Evolutionary conservation across 78 protist species (phyloP).

Genomic region (Emiliania huxleyi): DNA sequence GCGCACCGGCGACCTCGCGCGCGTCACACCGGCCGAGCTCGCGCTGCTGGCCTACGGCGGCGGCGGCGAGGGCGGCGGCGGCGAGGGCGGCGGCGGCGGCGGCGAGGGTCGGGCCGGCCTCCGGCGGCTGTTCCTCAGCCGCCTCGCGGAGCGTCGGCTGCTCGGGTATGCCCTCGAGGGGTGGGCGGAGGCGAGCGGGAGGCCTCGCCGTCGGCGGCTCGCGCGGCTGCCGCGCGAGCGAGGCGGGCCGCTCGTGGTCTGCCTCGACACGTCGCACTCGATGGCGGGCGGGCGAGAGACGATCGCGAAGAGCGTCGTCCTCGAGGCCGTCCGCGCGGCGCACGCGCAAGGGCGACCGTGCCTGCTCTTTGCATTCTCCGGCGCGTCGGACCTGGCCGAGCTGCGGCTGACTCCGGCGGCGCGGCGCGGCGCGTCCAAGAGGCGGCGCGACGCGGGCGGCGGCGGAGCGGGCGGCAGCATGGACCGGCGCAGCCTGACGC

Average conservation of each 20-base stretch:
- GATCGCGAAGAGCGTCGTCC: background rate
- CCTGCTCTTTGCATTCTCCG: background rate
- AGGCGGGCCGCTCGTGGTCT: conserved; percentile 23
- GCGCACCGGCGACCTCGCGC: background rate
- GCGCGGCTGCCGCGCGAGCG: background rate
- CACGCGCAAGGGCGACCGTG: background rate
- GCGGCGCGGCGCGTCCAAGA: background rate
- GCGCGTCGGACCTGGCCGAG: background rate
- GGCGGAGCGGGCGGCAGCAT: background rate
- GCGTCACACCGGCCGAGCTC: background rate
- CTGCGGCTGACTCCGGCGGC: background rate
- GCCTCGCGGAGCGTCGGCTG: background rate
- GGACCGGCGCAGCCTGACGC: background rate
- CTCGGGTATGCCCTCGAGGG: background rate
- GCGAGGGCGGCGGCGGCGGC: no score
- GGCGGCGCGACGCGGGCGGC: background rate
- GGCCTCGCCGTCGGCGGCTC: background rate
- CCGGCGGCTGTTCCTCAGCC: background rate
- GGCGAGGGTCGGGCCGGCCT: background rate
- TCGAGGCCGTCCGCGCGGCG: background rate
- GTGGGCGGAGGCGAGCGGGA: background rate
- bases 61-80: no score
- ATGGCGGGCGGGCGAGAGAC: conserved; percentile 1
- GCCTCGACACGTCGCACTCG: conserved; percentile 36
- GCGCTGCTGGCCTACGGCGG: background rate